Percentiles rank a stretch among this genome's conserved stretches.
These are phyloP conservation scores for Oldenlandia corymbosa DNA, from an alignment of 257 asterid species.

Conservation along the genomic window DNA sequence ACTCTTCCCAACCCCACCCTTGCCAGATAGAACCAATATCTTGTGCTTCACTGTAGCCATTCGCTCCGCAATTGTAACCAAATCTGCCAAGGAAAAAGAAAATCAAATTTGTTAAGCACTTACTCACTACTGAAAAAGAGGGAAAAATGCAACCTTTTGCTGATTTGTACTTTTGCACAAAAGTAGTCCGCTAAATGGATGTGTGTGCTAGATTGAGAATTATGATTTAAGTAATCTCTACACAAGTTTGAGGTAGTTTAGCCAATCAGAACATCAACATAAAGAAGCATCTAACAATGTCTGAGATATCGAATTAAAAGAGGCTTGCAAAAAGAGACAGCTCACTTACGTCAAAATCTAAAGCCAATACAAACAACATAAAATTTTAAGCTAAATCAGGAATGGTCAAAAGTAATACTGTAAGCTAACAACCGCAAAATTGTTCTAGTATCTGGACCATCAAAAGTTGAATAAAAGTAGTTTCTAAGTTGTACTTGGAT, in stretches of 20 bases:
- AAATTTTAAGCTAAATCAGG: background rate
- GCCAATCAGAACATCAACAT: too few relatives aligned
- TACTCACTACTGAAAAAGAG: background rate
- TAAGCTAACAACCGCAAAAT: background rate
- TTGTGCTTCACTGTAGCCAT: slow-evolving; percentile 95
- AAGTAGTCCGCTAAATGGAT: too few relatives aligned
- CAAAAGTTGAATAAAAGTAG: background rate
- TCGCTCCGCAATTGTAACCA: slow-evolving; percentile 69
- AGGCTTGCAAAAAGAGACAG: too few relatives aligned
- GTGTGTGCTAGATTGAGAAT: too few relatives aligned
- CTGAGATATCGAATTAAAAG: too few relatives aligned
- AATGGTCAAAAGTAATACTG: background rate
- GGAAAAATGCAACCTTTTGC: background rate
- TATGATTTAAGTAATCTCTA: too few relatives aligned
- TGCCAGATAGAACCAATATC: slow-evolving; percentile 84
- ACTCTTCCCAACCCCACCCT: slow-evolving; percentile 98
- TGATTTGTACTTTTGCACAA: too few relatives aligned
- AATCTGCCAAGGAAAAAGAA: slow-evolving; percentile 34
- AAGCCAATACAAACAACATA: background rate
- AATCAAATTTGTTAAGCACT: too few relatives aligned
- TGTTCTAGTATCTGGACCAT: background rate
- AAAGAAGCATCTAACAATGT: too few relatives aligned
- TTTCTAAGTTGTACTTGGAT: background rate
- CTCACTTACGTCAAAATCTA: too few relatives aligned
- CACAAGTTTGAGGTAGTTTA: too few relatives aligned